These are phyloP conservation scores for Colletotrichum endophyticum DNA, from an alignment of 2,329 filamentous ascomycete genomes.

Conservation along the genomic window DNA sequence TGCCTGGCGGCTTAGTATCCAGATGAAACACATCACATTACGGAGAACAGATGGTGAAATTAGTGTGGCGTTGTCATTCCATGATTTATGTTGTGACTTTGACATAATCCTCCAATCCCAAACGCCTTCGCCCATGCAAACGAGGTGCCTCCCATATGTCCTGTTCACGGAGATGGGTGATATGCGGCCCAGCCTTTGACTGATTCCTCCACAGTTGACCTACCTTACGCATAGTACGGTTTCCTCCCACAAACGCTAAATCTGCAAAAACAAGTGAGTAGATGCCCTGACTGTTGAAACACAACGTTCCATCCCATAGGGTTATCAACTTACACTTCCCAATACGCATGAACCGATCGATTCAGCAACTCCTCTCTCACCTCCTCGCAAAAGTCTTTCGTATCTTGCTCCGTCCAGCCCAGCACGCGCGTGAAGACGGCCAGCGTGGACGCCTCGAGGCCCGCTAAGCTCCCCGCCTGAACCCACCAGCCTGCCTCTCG, in stretches of 20 bases:
- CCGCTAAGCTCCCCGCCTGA: constrained; percentile 8
- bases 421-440: constrained; percentile 32
- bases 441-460: constrained; percentile 33
- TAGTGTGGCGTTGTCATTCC: not conserved
- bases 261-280: not conserved
- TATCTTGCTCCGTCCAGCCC: constrained; percentile 34
- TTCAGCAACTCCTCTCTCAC: constrained; percentile 33
- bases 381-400: constrained; percentile 29
- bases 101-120: not conserved
- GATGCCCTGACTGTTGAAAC: not conserved
- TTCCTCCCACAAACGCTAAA: constrained; percentile 9
- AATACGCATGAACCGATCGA: constrained; percentile 34
- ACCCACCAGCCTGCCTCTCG: constrained; percentile 38
- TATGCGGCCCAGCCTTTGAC: not conserved
- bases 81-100: not conserved
- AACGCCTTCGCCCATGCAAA: not conserved
- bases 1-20: not conserved
- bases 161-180: not conserved
- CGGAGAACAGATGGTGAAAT: not conserved
- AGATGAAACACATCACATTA: not conserved
- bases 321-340: constrained; percentile 10
- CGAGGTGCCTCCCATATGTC: not conserved
- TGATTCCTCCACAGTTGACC: not conserved
- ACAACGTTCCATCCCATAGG: too few species aligned
- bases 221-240: not conserved